Base-by-base conservation (phyloP, 2,329 filamentous ascomycete species). In the Parastagonospora avenae region DNA sequence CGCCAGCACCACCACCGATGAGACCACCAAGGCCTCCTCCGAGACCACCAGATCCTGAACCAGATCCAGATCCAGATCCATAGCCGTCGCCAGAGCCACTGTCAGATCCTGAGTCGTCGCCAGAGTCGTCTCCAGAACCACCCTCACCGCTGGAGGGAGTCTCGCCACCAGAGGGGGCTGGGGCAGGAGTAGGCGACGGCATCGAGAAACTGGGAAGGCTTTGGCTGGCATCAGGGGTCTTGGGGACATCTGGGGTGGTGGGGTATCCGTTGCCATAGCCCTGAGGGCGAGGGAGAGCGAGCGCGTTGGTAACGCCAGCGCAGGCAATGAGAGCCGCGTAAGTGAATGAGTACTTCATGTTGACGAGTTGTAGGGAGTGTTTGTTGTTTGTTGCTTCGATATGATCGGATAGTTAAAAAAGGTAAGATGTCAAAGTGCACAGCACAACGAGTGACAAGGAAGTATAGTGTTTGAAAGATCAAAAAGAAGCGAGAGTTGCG, bases 261-360 rank as follows among this genome's bases (percentile, higher is more conserved):
- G 19, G 19, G 19, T 24, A 24, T 3, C 19, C 19, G 19, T 24
- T 24, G 19, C 19, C 19, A 24, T 24, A 24, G 19, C 19, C 19
- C 19, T 24, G 19, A 24, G 19, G 19, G 19, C 19, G 19, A 24
- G 27, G 67, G 32, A 54, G 51, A 15, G 65, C 66, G 15, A 58
- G 31, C 19, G 66, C 67, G 19, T 55, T 60, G 49, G 50, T 56
- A 8, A 62, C 28, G 38, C 65, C 61, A 3, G 57, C 61, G 9
- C 69, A 50, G 31, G 54, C 55, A 14, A 67, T 27, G 30, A 66
- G 4, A 4, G 52, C 54, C 10, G 43, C 51, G 28, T 57, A 49
- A 5, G 19, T 24, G 19, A 24, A 24, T 24, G 59, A 51, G 52
- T 62, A 64, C 50, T 63, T 70, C 67, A 69, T 70, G n/a, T 58